Evolutionary conservation across 2,329 filamentous ascomycete species (phyloP), one percentile per base, ranked within the genome.

Genomic region (Leptodontidium sp.): DNA sequence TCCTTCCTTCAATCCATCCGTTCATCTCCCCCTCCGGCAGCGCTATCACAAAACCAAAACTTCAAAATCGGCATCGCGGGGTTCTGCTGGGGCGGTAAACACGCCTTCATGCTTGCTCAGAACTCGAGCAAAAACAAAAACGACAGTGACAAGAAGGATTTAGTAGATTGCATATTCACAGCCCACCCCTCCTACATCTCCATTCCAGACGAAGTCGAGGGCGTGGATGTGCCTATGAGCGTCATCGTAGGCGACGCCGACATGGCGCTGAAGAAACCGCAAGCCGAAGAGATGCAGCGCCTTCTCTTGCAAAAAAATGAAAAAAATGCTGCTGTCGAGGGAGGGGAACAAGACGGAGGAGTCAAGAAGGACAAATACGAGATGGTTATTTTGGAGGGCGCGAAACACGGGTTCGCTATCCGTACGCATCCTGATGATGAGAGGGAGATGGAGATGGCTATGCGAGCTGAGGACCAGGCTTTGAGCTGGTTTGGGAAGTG

Each of bases 11-110:
- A 73, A 52, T 71, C 75, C 2, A 71, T 83, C 6, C 78, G 80
- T 3, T 32, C 29, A 32, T 32, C 15, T 72, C 75, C 15, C 72
- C 59, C 9, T 32, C 63, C 71, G 1, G 65, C 72, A 4, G 73
- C 73, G 4, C 74, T 72, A 64, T 59, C 65, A 6, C 29, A 32
- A 62, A 75, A 75, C 17, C 67, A 75, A 1, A 65, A 74, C 12
- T 73, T 81, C 8, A 82, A 81, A 66, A 77, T 90, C 59, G 87
- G 84, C 26, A 84, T 82, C 0, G 85, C 85, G 0, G 88, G 88
- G 0, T 90, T 88, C 78, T 90, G 87, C 80, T 90, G 88, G 88
- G 88, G 88, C 26, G 88, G 86, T 24, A 85, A 85, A 70, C 84
- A 88, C 71, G 79, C 82, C 1, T 75, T 87, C 8, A 76, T 82